phyloP scores from a whole-genome alignment of 768 basidiomycete species.

The Cytidiella melzeri region DNA sequence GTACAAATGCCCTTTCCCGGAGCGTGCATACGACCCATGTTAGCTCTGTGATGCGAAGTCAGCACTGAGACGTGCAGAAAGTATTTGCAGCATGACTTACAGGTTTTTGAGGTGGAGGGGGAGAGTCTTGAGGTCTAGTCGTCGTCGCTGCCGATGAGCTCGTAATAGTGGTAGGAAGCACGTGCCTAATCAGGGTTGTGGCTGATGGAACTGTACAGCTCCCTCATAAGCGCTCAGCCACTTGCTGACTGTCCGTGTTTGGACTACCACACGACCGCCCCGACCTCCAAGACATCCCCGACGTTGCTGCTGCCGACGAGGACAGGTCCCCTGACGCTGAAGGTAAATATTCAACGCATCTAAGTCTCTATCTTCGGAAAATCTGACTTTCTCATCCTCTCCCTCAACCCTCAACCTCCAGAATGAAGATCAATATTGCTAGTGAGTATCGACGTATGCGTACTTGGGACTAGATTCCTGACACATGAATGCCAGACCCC shows the following conservation, averaged over 20 bases:
- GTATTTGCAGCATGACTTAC: slow-evolving; percentile 24
- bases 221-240: slow-evolving; percentile 44
- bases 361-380: slow-evolving; percentile 1
- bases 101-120: slow-evolving; percentile 27
- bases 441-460: slow-evolving; percentile 47
- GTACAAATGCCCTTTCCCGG: slow-evolving; percentile 99
- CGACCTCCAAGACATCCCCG: slow-evolving; percentile 30
- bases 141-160: slow-evolving; percentile 27
- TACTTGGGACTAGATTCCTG: slow-evolving; percentile 10
- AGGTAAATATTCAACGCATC: slow-evolving; percentile 26
- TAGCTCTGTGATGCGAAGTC: slow-evolving; percentile 23
- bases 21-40: slow-evolving; percentile 99
- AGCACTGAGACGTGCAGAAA: slow-evolving; percentile 6
- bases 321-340: slow-evolving; percentile 27
- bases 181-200: slow-evolving; percentile 29
- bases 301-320: slow-evolving; percentile 35
- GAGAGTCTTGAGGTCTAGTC: slow-evolving; percentile 39
- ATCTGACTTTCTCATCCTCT: slow-evolving; percentile 5
- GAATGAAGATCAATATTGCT: slow-evolving; percentile 98
- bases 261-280: slow-evolving; percentile 19
- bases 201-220: slow-evolving; percentile 52
- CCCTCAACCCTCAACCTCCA: slow-evolving; percentile 22
- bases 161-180: slow-evolving; percentile 23
- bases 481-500: slow-evolving; percentile 54
- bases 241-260: slow-evolving; percentile 22